Conservation (phyloP, 164 flowering plant species). For the Santalum album region DNA sequence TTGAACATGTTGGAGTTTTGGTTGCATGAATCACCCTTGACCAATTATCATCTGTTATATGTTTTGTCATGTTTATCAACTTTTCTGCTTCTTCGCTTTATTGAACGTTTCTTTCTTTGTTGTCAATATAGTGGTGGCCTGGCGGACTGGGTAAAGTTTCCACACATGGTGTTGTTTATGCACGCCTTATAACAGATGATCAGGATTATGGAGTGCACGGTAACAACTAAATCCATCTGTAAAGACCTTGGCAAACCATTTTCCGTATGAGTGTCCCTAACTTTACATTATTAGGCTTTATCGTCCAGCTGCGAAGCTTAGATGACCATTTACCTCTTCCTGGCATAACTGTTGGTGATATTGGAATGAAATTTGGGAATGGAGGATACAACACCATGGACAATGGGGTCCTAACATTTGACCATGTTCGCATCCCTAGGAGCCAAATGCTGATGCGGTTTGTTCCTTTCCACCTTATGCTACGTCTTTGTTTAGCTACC, state of each 20-base stretch:
- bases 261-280: not conserved
- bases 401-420: slow-evolving; percentile 84
- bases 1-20: no score
- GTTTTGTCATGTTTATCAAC: no score
- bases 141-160: slow-evolving; percentile 95
- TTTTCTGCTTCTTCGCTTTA: no score
- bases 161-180: slow-evolving; percentile 89
- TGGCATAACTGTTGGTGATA: slow-evolving; percentile 89
- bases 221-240: slow-evolving; percentile 16
- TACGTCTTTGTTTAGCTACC: not conserved
- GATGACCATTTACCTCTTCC: slow-evolving; percentile 90
- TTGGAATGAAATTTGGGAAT: slow-evolving; percentile 97
- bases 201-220: slow-evolving; percentile 84
- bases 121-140: slow-evolving; percentile 86
- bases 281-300: slow-evolving; percentile 50
- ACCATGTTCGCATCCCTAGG: slow-evolving; percentile 90
- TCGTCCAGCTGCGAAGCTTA: slow-evolving; percentile 86
- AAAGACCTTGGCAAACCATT: not conserved
- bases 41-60: no score
- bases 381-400: slow-evolving; percentile 96
- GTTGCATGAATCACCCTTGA: no score
- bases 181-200: slow-evolving; percentile 70
- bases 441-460: slow-evolving; percentile 95
- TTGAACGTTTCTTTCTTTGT: no score
- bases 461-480: slow-evolving; percentile 9